Evolutionary conservation across 257 asterid genomes (phyloP), one percentile per base, ranked within the genome.

Genomic region (Nemophila menziesii): DNA sequence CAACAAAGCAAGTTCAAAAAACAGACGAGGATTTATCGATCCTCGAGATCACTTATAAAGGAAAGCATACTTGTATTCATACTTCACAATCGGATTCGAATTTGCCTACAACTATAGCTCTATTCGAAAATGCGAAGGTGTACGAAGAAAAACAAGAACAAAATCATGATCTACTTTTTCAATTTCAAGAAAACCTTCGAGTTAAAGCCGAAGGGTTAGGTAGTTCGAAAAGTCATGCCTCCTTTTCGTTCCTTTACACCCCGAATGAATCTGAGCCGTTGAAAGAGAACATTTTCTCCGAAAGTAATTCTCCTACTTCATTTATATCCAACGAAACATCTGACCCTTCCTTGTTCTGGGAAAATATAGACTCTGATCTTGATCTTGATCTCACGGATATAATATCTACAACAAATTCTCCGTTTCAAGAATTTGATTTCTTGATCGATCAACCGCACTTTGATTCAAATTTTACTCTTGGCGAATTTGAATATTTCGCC

Each of bases 1-100:
- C 95, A 1, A 82, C 80, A 49, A 87, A 82, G 38, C 92, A 79
- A 36, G 83, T 87, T 44, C 95, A 87, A 45, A 80, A 54, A 36
- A 54, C 77, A 1, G 89, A 77, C 1, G 66, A 48, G 11, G 90
- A 79, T 49, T 54, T 85, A 12, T 53, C 78, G 0, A 3, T 67
- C 8, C 46, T 68, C n/a, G 92, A 82, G 61, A 67, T 79, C n/a
- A 61, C 47, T 2, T 87, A 87, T 19, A 68, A 47, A 56, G 97
- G 95, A 38, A 75, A 61, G 22, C 95, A 87, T 38, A 74, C 62
- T 33, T 80, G 93, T 19, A 50, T 49, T 20, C 8, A 41, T 10
- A 46, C 23, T 11, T 39, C 80, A 46, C 26, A 41, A 17, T 41
- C 1, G 9, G 3, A n/a, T n/a, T n/a, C n/a, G n/a, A n/a, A n/a